A percentile compares a stretch with the other conserved stretches of the same genome.
phyloP scores from a whole-genome alignment of 2,329 filamentous ascomycete species.

The Corniculantispora saksenae region DNA sequence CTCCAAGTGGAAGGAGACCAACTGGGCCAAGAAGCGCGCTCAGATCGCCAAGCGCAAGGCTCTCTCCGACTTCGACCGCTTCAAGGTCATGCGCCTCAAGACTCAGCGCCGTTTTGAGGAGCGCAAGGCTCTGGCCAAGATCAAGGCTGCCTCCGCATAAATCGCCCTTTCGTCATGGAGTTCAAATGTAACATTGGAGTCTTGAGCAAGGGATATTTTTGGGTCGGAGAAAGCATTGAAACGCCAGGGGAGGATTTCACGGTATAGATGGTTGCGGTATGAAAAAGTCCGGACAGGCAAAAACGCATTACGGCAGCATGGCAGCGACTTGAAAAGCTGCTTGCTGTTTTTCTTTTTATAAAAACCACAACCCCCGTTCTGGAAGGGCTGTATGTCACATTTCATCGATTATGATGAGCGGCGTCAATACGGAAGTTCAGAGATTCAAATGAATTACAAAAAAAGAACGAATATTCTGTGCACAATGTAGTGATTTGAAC shows the following conservation, averaged over 20 bases:
- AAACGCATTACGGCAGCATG: slow-evolving; percentile 36
- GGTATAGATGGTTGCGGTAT: slow-evolving; percentile 22
- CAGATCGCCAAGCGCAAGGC: slow-evolving; percentile 83
- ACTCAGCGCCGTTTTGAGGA: slow-evolving; percentile 99
- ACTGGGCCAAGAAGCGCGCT: slow-evolving; percentile 91
- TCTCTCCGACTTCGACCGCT: slow-evolving; percentile 98
- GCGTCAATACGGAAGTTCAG: slow-evolving; percentile 67
- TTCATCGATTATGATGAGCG: slow-evolving; percentile 58
- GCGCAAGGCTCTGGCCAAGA: slow-evolving; percentile 92
- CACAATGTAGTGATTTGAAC: background rate
- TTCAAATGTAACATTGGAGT: slow-evolving; percentile 28
- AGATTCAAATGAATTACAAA: slow-evolving; percentile 43
- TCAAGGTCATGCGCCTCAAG: slow-evolving; percentile 99
- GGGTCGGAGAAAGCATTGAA: slow-evolving; percentile 27
- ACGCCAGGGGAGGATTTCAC: slow-evolving; percentile 18
- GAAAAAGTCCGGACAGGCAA: slow-evolving; percentile 36
- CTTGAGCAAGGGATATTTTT: slow-evolving; percentile 32
- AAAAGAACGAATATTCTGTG: slow-evolving; percentile 11
- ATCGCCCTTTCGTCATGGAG: slow-evolving; percentile 34
- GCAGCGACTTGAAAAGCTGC: slow-evolving; percentile 33
- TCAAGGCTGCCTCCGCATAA: slow-evolving; percentile 79
- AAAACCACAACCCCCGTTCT: slow-evolving; percentile 44
- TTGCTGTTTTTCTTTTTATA: slow-evolving; percentile 58
- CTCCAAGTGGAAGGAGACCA: slow-evolving; percentile 86
- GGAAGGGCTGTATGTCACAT: slow-evolving; percentile 67